phyloP scores from a whole-genome alignment of 306 rosid species.

The Senna tora region DNA sequence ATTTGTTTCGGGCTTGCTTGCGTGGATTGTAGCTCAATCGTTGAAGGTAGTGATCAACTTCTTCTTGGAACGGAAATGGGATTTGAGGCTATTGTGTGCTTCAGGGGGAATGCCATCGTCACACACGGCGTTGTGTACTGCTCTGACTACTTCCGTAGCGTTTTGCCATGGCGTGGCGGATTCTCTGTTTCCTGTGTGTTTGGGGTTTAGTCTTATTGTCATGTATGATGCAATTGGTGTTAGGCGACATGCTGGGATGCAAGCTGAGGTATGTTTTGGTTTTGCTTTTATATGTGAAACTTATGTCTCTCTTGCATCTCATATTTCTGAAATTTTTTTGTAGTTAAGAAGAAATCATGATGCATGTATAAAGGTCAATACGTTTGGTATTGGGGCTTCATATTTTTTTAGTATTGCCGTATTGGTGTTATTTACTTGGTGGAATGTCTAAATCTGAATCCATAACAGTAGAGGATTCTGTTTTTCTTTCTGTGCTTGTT shows the following conservation, averaged over 20 bases:
- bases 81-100: slow-evolving; percentile 44
- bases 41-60: slow-evolving; percentile 53
- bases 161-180: slow-evolving; percentile 42
- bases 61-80: slow-evolving; percentile 64
- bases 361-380: not conserved
- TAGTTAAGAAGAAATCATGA: not conserved
- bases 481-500: not conserved
- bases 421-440: slow-evolving; percentile 4
- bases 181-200: slow-evolving; percentile 67
- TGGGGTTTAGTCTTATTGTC: slow-evolving; percentile 68
- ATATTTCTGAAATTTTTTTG: not conserved
- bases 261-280: slow-evolving; percentile 55
- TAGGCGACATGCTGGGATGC: slow-evolving; percentile 77
- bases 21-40: slow-evolving; percentile 69
- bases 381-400: too few species aligned
- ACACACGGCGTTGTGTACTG: slow-evolving; percentile 69
- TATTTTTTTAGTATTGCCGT: too few species aligned
- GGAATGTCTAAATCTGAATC: not conserved
- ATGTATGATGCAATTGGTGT: slow-evolving; percentile 76
- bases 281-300: not conserved
- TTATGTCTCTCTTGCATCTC: not conserved
- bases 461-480: not conserved
- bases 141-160: slow-evolving; percentile 70
- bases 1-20: slow-evolving; percentile 72
- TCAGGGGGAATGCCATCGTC: slow-evolving; percentile 78